Conservation (phyloP, 805 yeast species). For the Lachancea mirantina region DNA sequence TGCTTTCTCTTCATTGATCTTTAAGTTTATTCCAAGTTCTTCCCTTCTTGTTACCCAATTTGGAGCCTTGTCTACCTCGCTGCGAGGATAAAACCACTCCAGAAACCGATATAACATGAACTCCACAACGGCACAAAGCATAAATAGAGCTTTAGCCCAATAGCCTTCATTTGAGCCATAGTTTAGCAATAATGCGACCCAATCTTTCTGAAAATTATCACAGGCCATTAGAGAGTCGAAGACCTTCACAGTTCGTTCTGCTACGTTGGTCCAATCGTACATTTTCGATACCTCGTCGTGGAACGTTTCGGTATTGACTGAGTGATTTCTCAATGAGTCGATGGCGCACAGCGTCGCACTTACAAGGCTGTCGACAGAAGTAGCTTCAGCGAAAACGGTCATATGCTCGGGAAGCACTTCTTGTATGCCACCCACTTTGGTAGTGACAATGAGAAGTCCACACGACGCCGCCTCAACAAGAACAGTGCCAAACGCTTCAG, state of each 20-base stretch:
- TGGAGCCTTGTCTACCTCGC: constrained; percentile 60
- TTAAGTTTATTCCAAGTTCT: background rate
- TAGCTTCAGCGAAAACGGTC: constrained; percentile 85
- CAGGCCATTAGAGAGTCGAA: constrained; percentile 44
- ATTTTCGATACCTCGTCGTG: constrained; percentile 70
- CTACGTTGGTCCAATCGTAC: constrained; percentile 92
- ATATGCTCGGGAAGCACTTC: constrained; percentile 90
- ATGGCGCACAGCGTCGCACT: constrained; percentile 70
- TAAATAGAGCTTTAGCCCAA: constrained; percentile 82
- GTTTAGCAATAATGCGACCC: constrained; percentile 52
- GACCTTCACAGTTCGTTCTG: constrained; percentile 75
- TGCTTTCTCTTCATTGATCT: too few relatives aligned
- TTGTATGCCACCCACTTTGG: constrained; percentile 95
- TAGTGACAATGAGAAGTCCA: constrained; percentile 87
- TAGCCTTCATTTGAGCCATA: constrained; percentile 58
- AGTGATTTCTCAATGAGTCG: constrained; percentile 43
- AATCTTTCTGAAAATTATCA: constrained; percentile 44
- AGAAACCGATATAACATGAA: constrained; percentile 53
- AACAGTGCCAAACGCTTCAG: constrained; percentile 98
- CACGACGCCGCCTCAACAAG: constrained; percentile 96
- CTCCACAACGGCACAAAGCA: constrained; percentile 76
- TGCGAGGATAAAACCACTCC: constrained; percentile 64
- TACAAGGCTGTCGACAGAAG: constrained; percentile 72
- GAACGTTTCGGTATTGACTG: constrained; percentile 65
- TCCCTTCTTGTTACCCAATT: constrained; percentile 55